Percentiles rank a stretch among this genome's conserved stretches.
Conservation (phyloP, 2,329 filamentous ascomycete species). For the Cladosporium sp. region DNA sequence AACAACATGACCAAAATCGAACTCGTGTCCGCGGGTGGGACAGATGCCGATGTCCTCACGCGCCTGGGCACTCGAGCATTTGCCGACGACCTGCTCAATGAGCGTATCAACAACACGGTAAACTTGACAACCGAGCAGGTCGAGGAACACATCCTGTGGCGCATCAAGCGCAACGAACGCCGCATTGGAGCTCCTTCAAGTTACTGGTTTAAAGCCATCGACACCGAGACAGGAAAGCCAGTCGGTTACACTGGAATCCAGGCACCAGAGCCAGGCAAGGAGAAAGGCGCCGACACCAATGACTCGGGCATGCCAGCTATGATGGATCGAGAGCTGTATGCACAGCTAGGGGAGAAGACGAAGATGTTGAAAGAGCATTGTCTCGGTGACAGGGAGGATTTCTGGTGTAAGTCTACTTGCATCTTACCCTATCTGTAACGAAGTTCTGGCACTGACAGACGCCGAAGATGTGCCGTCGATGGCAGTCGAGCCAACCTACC, state of each 20-base stretch:
- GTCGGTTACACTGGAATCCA: slow-evolving; percentile 6
- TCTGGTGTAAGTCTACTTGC: slow-evolving; percentile 7
- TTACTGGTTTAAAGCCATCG: slow-evolving; percentile 11
- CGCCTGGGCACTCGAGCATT: slow-evolving; percentile 6
- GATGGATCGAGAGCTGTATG: not conserved
- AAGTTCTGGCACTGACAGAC: not conserved
- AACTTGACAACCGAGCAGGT: not conserved
- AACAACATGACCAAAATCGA: not conserved
- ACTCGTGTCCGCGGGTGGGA: not conserved
- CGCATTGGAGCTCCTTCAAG: not conserved
- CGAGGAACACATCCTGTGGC: slow-evolving; percentile 1
- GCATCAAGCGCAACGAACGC: not conserved
- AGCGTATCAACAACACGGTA: not conserved
- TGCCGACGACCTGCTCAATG: slow-evolving; percentile 4
- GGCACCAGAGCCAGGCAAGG: slow-evolving; percentile 1
- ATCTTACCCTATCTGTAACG: not conserved
- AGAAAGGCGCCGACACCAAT: not conserved
- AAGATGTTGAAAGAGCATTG: not conserved
- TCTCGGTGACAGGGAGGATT: slow-evolving; percentile 8
- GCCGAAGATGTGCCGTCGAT: slow-evolving; percentile 10
- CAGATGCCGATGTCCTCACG: not conserved
- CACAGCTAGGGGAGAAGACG: not conserved
- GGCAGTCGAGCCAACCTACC: slow-evolving; percentile 10
- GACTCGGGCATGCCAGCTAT: not conserved
- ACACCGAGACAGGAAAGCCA: not conserved